Evolutionary conservation across 2,329 filamentous ascomycete genomes (phyloP), one percentile per base, ranked within the genome.

Genomic region (Alternaria brassicae): DNA sequence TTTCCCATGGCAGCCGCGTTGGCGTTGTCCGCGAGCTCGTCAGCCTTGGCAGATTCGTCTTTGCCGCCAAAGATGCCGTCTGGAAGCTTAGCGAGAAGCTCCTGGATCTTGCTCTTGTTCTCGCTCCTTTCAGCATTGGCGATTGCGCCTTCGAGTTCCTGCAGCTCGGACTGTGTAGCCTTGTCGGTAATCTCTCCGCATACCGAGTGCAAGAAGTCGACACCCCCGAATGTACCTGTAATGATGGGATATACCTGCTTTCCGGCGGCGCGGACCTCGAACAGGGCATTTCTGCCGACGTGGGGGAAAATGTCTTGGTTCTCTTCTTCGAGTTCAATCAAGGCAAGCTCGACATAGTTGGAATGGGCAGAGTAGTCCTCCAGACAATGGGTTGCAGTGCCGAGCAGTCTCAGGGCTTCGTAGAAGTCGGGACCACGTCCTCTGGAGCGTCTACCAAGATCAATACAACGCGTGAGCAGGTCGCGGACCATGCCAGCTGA

Each of bases 221-320:
- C 93, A 63, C 93, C 93, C 62, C 93, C 93, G 78, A 97, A 97
- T 6, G 93, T 97, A 60, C 94, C 93, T 1, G 93, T 97, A 42
- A 96, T 85, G 61, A 94, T 81, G 6, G 93, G 93, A 70, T 91
- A 97, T 61, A 97, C 91, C 4, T 84, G 73, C 32, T 83, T 74
- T 21, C 84, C 83, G 57, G 86, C 89, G 42, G 91, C 92, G 32
- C 85, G 82, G 27, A 97, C 83, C 44, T 86, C 82, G 27, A 97
- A 81, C 72, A 82, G 81, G n/a, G 92, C 92, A 69, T 86, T 81
- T 58, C 88, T 84, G 34, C 94, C 94, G 54, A 95, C 91, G 72
- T 97, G 93, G 25, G 94, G 92, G 77, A 97, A 97, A 60, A 97
- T 80, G 61, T 91, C 86, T 6, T 3, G 44, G 19, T 48, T 48